phyloP scores from a whole-genome alignment of 2,329 filamentous ascomycete genomes.

The Alternaria triticina region DNA sequence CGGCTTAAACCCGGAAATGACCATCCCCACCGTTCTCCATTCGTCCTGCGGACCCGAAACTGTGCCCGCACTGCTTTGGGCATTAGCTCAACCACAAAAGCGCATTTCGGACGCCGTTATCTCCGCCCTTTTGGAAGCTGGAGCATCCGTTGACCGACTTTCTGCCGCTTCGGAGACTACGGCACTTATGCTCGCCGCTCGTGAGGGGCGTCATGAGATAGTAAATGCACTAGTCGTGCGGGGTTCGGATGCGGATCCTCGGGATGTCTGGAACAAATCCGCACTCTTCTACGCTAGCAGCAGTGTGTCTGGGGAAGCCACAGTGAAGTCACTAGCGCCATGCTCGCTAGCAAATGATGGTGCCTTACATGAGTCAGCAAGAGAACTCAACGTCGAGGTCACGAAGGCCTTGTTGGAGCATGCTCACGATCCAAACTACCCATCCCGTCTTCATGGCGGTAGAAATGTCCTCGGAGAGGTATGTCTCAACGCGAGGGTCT shows the following conservation, averaged over 20 bases:
- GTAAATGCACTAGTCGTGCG: conserved; percentile 63
- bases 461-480: conserved; percentile 69
- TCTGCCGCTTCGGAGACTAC: conserved; percentile 61
- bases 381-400: conserved; percentile 63
- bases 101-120: conserved; percentile 66
- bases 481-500: conserved; percentile 62
- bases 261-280: conserved; percentile 64
- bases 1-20: conserved; percentile 49
- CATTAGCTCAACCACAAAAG: conserved; percentile 68
- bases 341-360: conserved; percentile 68
- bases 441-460: conserved; percentile 66
- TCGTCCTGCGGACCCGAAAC: conserved; percentile 60
- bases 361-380: conserved; percentile 69
- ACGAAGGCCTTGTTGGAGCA: conserved; percentile 64
- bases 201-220: conserved; percentile 62
- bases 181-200: conserved; percentile 66
- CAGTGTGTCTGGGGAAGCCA: conserved; percentile 36
- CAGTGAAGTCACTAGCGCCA: conserved; percentile 57
- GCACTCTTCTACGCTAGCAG: conserved; percentile 68
- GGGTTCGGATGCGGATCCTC: conserved; percentile 65
- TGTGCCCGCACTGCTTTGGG: conserved; percentile 66
- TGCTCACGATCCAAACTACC: conserved; percentile 69
- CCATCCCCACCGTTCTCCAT: conserved; percentile 53
- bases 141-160: conserved; percentile 65
- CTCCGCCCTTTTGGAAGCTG: conserved; percentile 61